phyloP scores from a whole-genome alignment of 176 grass and related monocot species.

The Miscanthus lutarioriparius region DNA sequence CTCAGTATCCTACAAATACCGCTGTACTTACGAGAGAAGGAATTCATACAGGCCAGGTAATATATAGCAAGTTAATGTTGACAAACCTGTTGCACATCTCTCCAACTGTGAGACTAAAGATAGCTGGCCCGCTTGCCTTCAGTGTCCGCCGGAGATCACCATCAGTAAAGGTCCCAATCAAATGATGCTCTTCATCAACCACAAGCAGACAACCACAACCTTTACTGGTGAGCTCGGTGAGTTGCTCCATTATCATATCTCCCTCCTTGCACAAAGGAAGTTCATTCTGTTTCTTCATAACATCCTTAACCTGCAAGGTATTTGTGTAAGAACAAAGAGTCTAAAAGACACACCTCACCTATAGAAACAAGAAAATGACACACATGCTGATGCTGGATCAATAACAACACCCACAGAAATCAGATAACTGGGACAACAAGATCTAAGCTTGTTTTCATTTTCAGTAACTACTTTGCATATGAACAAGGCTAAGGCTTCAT shows the following conservation, averaged over 20 bases:
- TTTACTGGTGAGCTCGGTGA: slow-evolving; percentile 92
- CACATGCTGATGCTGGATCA: background rate
- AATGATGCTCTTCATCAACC: slow-evolving; percentile 73
- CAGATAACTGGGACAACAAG: background rate
- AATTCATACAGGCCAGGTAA: background rate
- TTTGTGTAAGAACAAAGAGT: background rate
- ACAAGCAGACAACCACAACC: slow-evolving; percentile 88
- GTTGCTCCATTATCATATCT: slow-evolving; percentile 98
- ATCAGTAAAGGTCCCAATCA: slow-evolving; percentile 91
- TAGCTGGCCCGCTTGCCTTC: slow-evolving; percentile 64
- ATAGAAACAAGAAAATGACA: slow-evolving; percentile 18
- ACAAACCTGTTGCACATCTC: slow-evolving; percentile 96
- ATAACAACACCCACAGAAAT: too few relatives aligned
- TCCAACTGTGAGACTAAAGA: slow-evolving; percentile 84
- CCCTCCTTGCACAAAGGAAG: slow-evolving; percentile 89
- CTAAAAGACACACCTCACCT: background rate
- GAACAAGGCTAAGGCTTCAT: background rate
- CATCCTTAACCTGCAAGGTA: slow-evolving; percentile 82
- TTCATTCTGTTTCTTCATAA: slow-evolving; percentile 95
- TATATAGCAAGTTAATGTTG: slow-evolving; percentile 15
- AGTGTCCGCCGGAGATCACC: slow-evolving; percentile 82
- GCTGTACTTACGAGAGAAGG: background rate
- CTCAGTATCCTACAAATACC: background rate
- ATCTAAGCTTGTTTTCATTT: background rate
- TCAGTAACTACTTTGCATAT: slow-evolving; percentile 5